Conservation (phyloP, 164 flowering plant species). For the Platanus orientalis region DNA sequence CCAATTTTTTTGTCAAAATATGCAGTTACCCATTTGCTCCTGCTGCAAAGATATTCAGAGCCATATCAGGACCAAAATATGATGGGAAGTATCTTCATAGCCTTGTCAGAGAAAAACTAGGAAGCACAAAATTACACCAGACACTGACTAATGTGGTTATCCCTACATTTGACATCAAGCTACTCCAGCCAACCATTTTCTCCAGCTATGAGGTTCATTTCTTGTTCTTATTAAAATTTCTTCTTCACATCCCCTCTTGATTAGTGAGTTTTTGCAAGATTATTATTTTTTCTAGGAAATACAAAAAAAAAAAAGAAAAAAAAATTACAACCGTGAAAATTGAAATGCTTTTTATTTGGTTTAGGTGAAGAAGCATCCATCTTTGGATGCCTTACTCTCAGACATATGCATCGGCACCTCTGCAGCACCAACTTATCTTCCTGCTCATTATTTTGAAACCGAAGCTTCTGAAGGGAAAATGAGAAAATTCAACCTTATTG, state of each 20-base stretch:
- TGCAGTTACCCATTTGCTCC: not conserved
- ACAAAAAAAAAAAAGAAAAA: no score
- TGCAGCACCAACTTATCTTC: slow-evolving; percentile 1
- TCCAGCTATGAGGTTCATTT: slow-evolving; percentile 23
- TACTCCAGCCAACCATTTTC: slow-evolving; percentile 30
- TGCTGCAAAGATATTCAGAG: slow-evolving; percentile 3
- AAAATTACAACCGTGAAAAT: no score
- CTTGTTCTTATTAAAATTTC: no score
- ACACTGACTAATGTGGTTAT: slow-evolving; percentile 33
- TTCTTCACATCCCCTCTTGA: no score
- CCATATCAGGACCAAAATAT: slow-evolving; percentile 27
- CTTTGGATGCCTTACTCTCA: not conserved
- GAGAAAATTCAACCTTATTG: not conserved
- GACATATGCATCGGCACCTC: slow-evolving; percentile 1
- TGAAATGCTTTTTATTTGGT: no score
- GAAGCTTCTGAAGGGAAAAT: not conserved
- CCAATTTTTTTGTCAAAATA: no score
- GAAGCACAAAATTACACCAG: slow-evolving; percentile 16
- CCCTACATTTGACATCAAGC: slow-evolving; percentile 41
- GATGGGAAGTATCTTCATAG: slow-evolving; percentile 34
- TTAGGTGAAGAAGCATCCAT: not conserved
- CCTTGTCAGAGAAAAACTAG: slow-evolving; percentile 20
- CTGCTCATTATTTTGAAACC: not conserved
- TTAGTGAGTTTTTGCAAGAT: no score
- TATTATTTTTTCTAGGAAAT: no score